Percentiles rank a stretch among this genome's conserved stretches.
Conservation (phyloP, 176 grass and related monocot species). For the Rhipidocladum racemiflorum region DNA sequence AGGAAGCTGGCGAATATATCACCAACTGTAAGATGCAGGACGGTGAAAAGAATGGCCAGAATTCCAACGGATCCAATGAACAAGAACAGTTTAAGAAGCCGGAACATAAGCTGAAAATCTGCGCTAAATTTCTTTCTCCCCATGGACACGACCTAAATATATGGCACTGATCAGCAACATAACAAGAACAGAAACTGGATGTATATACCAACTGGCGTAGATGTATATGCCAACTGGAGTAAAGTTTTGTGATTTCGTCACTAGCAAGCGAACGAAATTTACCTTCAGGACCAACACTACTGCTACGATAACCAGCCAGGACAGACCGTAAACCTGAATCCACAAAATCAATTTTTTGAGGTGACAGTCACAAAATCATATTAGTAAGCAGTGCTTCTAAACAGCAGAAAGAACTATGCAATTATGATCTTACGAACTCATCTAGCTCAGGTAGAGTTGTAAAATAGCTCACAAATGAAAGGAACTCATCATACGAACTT, state of each 20-base stretch:
- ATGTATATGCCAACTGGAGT: not conserved
- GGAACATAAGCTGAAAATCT: conserved; percentile 90
- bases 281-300: conserved; percentile 81
- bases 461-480: conserved; percentile 24
- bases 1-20: conserved; percentile 85
- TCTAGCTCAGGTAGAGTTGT: conserved; percentile 22
- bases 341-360: conserved; percentile 38
- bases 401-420: not conserved
- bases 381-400: conserved; percentile 16
- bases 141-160: conserved; percentile 71
- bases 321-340: conserved; percentile 80
- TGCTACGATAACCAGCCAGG: conserved; percentile 86
- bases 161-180: conserved; percentile 28
- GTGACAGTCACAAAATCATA: conserved; percentile 3
- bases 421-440: not conserved
- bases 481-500: conserved; percentile 27
- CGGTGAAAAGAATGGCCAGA: conserved; percentile 69
- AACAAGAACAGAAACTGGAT: not conserved
- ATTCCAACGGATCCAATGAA: conserved; percentile 78
- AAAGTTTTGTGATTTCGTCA: conserved; percentile 6
- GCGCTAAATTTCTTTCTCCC: conserved; percentile 93
- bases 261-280: conserved; percentile 9
- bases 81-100: conserved; percentile 79
- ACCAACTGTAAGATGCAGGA: conserved; percentile 71
- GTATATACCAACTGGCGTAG: not conserved